Conservation (phyloP, 2,329 filamentous ascomycete genomes). For the Blastomyces emzantsi region DNA sequence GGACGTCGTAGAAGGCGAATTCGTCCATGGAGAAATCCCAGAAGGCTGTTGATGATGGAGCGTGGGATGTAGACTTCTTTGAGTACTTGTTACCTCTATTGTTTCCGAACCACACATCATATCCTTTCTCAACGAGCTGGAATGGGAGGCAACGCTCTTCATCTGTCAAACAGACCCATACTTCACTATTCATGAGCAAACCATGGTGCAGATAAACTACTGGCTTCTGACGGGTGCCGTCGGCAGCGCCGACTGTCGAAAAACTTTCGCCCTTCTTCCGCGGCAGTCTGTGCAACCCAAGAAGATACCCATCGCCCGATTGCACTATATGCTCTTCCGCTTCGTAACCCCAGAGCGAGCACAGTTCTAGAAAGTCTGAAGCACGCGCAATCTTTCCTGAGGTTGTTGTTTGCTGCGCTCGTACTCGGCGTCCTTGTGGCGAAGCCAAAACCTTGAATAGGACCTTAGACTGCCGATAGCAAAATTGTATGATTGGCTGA, state of each 20-base stretch:
- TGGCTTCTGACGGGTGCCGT: conserved; percentile 62
- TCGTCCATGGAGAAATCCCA: conserved; percentile 99
- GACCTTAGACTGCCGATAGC: conserved; percentile 70
- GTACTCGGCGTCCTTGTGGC: conserved; percentile 57
- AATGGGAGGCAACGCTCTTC: conserved; percentile 81
- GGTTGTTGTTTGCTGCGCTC: conserved; percentile 57
- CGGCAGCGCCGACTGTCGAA: conserved; percentile 60
- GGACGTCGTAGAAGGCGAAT: conserved; percentile 96
- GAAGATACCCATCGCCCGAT: conserved; percentile 84
- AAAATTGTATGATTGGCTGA: conserved; percentile 68
- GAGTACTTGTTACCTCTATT: conserved; percentile 99
- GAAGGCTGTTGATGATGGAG: conserved; percentile 67
- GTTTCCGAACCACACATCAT: conserved; percentile 97
- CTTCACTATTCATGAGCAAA: conserved; percentile 96
- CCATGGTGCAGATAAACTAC: conserved; percentile 94
- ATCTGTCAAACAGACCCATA: conserved; percentile 91
- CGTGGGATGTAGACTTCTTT: conserved; percentile 74
- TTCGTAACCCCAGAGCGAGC: conserved; percentile 79
- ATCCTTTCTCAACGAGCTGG: conserved; percentile 77
- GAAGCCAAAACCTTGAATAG: conserved; percentile 73
- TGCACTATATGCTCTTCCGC: conserved; percentile 95
- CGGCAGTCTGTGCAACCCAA: conserved; percentile 79
- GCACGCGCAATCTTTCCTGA: conserved; percentile 75
- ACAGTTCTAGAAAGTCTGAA: conserved; percentile 89
- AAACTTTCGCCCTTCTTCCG: conserved; percentile 59